Conservation (phyloP, 2,329 filamentous ascomycete genomes). For the Monosporascus sp. region DNA sequence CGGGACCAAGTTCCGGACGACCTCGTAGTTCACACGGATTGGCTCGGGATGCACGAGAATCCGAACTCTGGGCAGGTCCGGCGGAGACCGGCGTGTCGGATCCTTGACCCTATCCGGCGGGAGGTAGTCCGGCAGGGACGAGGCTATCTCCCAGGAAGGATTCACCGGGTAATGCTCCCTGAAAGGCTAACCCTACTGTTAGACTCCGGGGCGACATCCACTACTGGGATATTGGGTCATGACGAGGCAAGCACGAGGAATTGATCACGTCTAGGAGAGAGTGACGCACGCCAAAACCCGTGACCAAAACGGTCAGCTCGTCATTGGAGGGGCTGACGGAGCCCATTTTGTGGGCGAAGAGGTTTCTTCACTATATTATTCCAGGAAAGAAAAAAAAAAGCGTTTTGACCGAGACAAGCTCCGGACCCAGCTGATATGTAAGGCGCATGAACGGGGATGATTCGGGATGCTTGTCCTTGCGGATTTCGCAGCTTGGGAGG, state of each 20-base stretch:
- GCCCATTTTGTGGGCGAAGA: constrained; percentile 16
- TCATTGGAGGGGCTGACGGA: constrained; percentile 30
- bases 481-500: too few relatives aligned
- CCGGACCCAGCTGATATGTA: too few relatives aligned
- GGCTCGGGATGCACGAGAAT: constrained; percentile 62
- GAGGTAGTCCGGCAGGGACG: constrained; percentile 60
- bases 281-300: constrained; percentile 54
- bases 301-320: constrained; percentile 55
- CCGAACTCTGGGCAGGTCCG: constrained; percentile 45
- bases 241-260: not conserved
- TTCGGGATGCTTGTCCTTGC: too few relatives aligned
- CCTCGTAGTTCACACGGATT: constrained; percentile 66
- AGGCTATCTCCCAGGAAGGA: constrained; percentile 76
- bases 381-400: not conserved
- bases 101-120: constrained; percentile 44
- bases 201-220: constrained; percentile 9
- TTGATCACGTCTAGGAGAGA: not conserved
- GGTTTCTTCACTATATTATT: not conserved
- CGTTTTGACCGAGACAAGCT: not conserved
- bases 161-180: constrained; percentile 67
- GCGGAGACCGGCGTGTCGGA: constrained; percentile 26
- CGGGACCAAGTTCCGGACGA: constrained; percentile 60
- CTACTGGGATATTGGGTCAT: not conserved
- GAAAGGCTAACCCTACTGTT: constrained; percentile 58
- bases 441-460: too few relatives aligned